Base-by-base conservation (phyloP, 1,284 basidiomycete species). In the Wolfiporia cocos region DNA sequence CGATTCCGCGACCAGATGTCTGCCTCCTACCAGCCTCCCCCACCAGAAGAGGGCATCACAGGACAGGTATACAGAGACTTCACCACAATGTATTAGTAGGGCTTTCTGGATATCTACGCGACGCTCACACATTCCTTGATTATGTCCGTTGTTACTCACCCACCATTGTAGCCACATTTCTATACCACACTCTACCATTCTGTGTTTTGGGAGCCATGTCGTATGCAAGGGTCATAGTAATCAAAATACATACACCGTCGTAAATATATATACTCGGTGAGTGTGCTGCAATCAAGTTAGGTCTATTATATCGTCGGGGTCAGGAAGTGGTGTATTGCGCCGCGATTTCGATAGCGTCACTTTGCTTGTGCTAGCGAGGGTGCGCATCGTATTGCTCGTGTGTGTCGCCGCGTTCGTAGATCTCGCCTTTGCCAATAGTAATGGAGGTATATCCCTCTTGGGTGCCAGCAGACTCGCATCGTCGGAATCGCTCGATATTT, bases 1-100 rank as follows among this genome's bases (percentile, higher is more conserved):
- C 74, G 83, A 42, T 74, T 85, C 56, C 59, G 65, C 19, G 59
- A 60, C 34, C 59, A 60, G 48, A 49, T 68, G 46, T 56, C 62
- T 3, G 54, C 62, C 9, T 44, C 54, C 17, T 46, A 50, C 14
- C 35, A 47, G 15, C 24, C 54, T 15, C 62, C 21, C 3, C 41
- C 53, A n/a, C 56, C 21, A 46, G 51, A 49, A 24, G 63, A 67
- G 33, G 62, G 62, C 9, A 57, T 68, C n/a, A 49, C 64, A 34
- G 56, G 56, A 5, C 64, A 69, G 46, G 59, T 67, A 41, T 47
- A 62, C 35, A 50, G 67, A 32, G 68, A 71, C 49, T 70, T 70
- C 47, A 68, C 68, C 19, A 52, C 53, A 26, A 47, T 54, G 29
- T 69, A 62, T 48, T 69, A 56, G 49, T 42, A 29, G 22, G 47